Base-by-base conservation (phyloP, 495 filamentous ascomycete species). In the Aspergillus baeticus region DNA sequence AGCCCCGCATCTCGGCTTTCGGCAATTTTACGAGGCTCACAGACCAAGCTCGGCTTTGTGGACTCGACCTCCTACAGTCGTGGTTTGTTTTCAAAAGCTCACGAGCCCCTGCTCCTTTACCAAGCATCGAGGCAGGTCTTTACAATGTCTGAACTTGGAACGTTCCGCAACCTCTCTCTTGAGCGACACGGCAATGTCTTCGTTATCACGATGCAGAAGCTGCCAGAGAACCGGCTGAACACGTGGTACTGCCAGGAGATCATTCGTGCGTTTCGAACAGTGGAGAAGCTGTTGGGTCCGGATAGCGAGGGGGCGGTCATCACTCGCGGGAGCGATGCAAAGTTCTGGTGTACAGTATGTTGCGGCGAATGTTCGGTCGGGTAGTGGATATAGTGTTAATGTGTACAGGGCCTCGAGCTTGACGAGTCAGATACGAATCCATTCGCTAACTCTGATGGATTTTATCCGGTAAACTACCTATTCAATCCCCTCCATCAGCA, bases 261-360 rank as follows among this genome's bases (percentile, higher is more conserved):
- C 43, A 81, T 81, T 33, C 54, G 65, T 17, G 76, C 75, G 10
- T 75, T 75, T 52, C 67, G 76, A 14, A 70, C 73, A 22, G 63
- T 78, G 14, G 70, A 78, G 48, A 65, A 42, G 7, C 62, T 68
- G 0, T 54, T 78, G n/a, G 73, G 72, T 2, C 58, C 74, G 0
- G 64, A 73, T 20, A 67, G 68, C 6, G 74, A 77, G 50, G 77
- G 77, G 0, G 73, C 72, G 26, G 76, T 81, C 4, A 74, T 81
- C 21, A 79, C 74, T 2, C 65, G 68, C 26, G 76, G 77, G 0
- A 75, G 61, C 43, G 76, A 80, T 67, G 63, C 70, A 4, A 81
- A 81, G 51, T 81, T 80, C 52, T 81, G 74, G 74, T 80, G 76
- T 49, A 81, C 78, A 26, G 68, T 71, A 57, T 22, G 63, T 43